Evolutionary conservation across 2,329 filamentous ascomycete species (phyloP).

Genomic region (Scedosporium apiospermum): DNA sequence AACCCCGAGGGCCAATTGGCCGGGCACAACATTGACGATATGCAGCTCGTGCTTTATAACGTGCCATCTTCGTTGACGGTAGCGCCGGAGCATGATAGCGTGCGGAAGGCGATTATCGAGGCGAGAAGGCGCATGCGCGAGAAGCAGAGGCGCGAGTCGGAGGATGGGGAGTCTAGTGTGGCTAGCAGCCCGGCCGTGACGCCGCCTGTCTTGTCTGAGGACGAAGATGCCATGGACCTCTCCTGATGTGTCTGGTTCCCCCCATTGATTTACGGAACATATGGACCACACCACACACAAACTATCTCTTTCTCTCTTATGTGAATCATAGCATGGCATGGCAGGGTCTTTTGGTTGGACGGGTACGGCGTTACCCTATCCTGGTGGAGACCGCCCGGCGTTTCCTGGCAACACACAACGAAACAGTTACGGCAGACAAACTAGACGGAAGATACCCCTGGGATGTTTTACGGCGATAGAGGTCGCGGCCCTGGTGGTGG

Average conservation of each 20-base stretch:
- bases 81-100: conserved; percentile 63
- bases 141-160: conserved; percentile 20
- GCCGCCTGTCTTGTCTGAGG: conserved; percentile 18
- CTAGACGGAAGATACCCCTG: no score
- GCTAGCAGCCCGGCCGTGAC: background rate
- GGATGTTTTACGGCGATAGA: no score
- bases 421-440: no score
- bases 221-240: conserved; percentile 60
- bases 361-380: background rate
- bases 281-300: no score
- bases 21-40: conserved; percentile 33
- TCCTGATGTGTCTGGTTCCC: conserved; percentile 26
- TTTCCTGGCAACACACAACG: background rate
- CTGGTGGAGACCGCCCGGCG: background rate
- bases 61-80: conserved; percentile 70
- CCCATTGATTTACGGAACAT: background rate
- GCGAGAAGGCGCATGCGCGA: conserved; percentile 55
- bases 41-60: conserved; percentile 76
- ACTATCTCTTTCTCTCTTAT: background rate
- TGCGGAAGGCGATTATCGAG: conserved; percentile 77
- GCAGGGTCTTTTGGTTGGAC: background rate
- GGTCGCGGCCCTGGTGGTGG: no score
- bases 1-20: conserved; percentile 37
- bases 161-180: conserved; percentile 9
- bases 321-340: background rate